Conservation (phyloP, 2,329 filamentous ascomycete genomes). For the Trichoderma pleuroti region DNA sequence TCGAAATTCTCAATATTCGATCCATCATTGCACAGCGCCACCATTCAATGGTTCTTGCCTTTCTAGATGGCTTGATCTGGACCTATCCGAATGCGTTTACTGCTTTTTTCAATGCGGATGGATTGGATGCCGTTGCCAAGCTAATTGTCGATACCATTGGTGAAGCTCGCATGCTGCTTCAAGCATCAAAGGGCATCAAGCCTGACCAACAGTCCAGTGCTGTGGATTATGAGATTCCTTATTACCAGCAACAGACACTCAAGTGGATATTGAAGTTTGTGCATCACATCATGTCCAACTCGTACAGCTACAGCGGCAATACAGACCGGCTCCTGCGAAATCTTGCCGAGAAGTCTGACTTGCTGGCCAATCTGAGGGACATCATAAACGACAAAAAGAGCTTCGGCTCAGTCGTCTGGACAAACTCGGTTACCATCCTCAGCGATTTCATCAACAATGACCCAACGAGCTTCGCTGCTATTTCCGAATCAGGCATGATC, state of each 20-base stretch:
- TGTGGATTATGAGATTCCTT: constrained; percentile 91
- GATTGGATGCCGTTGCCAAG: constrained; percentile 86
- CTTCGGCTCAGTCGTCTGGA: constrained; percentile 95
- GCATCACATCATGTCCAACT: constrained; percentile 88
- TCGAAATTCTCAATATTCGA: constrained; percentile 81
- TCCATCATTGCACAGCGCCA: constrained; percentile 79
- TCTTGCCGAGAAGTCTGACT: constrained; percentile 84
- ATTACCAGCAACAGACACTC: constrained; percentile 87
- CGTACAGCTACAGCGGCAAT: constrained; percentile 65
- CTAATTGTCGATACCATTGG: constrained; percentile 77
- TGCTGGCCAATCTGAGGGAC: constrained; percentile 73
- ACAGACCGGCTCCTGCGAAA: constrained; percentile 89
- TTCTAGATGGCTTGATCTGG: constrained; percentile 85
- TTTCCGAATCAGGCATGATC: constrained; percentile 89
- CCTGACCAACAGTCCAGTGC: constrained; percentile 67
- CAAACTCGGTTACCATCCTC: constrained; percentile 84
- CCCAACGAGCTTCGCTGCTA: constrained; percentile 92
- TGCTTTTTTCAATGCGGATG: constrained; percentile 74
- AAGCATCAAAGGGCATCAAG: constrained; percentile 68
- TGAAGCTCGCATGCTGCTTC: constrained; percentile 63
- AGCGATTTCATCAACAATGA: constrained; percentile 99
- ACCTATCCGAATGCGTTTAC: constrained; percentile 80
- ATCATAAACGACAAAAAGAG: constrained; percentile 75
- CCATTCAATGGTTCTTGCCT: constrained; percentile 78
- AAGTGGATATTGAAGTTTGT: constrained; percentile 95